Conservation (phyloP, 305 asterid genomes). For the Fraxinus platypoda region DNA sequence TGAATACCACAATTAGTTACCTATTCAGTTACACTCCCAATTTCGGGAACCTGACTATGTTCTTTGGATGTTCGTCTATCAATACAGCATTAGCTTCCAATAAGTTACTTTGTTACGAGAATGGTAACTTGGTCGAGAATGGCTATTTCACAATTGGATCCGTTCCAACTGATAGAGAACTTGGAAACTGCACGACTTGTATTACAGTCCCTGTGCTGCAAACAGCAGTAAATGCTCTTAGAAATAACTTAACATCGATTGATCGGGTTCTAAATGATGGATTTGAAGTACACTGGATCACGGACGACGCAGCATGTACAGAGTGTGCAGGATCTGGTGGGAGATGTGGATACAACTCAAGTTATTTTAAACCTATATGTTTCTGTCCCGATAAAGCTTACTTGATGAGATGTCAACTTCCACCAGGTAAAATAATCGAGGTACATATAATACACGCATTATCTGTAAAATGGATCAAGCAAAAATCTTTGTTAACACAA, state of each 20-base stretch:
- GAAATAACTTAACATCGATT: background rate
- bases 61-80: background rate
- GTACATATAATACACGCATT: background rate
- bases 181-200: background rate
- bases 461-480: background rate
- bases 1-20: background rate
- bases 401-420: background rate
- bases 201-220: background rate
- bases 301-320: background rate
- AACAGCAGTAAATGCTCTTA: slow-evolving; percentile 5
- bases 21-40: background rate
- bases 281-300: background rate
- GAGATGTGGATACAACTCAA: background rate
- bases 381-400: slow-evolving; percentile 1
- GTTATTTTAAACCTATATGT: slow-evolving; percentile 5
- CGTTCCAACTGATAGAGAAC: background rate
- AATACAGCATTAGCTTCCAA: background rate
- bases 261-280: background rate
- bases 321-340: background rate
- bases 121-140: background rate
- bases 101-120: background rate
- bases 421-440: background rate
- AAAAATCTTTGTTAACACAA: background rate
- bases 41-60: background rate
- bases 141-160: background rate